Evolutionary conservation across 306 rosid species (phyloP).

Genomic region (Vigna trinervia): DNA sequence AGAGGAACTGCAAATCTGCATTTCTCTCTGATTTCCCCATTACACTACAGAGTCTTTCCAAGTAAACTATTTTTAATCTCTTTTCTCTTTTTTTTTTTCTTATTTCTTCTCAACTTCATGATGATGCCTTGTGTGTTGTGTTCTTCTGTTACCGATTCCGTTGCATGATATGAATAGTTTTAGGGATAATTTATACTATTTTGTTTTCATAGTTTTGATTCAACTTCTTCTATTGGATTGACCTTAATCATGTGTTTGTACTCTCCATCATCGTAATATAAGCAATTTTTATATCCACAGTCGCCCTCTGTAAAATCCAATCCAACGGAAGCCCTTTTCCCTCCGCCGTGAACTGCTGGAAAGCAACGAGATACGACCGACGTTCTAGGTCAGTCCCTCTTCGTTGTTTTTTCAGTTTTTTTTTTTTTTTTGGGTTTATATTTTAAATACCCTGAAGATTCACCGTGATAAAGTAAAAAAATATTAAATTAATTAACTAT

Average conservation of each 20-base stretch:
- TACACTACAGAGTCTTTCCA: neutral
- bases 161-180: neutral
- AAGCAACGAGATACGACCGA: neutral
- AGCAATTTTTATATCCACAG: neutral
- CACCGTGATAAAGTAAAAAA: neutral
- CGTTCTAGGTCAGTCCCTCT: neutral
- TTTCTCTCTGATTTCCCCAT: neutral
- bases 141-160: neutral
- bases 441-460: no score
- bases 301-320: neutral
- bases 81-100: neutral
- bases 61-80: neutral
- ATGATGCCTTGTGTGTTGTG: neutral
- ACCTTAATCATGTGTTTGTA: neutral
- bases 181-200: neutral
- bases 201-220: neutral
- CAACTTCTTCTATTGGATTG: neutral
- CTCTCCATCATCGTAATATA: neutral
- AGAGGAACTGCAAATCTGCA: neutral
- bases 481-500: no score
- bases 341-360: neutral
- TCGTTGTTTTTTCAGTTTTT: neutral
- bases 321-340: neutral
- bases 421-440: neutral
- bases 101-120: neutral